These are phyloP conservation scores for Gnetum montanum DNA, from an alignment of 75 land plant species.

Conservation along the genomic window DNA sequence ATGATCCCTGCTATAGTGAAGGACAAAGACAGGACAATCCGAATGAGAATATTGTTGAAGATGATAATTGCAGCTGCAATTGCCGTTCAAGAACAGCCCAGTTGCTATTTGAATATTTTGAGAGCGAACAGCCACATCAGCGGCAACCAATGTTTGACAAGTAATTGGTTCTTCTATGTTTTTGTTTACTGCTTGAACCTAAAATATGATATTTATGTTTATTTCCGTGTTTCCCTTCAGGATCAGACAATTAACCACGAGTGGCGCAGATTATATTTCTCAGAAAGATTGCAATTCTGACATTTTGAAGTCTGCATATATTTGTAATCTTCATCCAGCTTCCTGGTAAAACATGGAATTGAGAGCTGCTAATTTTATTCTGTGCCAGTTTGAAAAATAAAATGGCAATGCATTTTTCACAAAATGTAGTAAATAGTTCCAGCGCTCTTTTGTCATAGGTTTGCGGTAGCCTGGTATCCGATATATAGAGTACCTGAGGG, in stretches of 20 bases:
- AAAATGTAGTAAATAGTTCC: too few relatives aligned
- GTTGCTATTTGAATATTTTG: constrained; percentile 69
- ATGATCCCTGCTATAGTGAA: too few relatives aligned
- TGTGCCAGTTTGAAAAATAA: too few relatives aligned
- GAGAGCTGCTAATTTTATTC: too few relatives aligned
- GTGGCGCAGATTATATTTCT: constrained; percentile 6
- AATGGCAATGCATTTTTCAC: too few relatives aligned
- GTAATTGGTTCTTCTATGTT: background rate
- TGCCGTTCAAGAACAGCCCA: constrained; percentile 7
- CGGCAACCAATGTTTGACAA: constrained; percentile 30
- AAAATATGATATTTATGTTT: background rate
- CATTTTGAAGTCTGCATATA: constrained; percentile 6
- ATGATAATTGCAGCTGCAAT: background rate
- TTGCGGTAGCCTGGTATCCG: constrained; percentile 86
- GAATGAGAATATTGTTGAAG: background rate
- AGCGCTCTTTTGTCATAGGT: constrained; percentile 41
- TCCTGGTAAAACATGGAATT: constrained; percentile 39
- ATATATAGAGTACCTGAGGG: constrained; percentile 73
- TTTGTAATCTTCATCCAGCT: constrained; percentile 52
- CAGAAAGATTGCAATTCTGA: constrained; percentile 21
- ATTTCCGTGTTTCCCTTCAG: constrained; percentile 13
- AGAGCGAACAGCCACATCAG: constrained; percentile 40
- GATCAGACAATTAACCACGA: constrained; percentile 32
- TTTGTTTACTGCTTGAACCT: too few relatives aligned
- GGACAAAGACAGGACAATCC: background rate